phyloP scores from a whole-genome alignment of 2,329 filamentous ascomycete genomes.

The Grosmannia huntii region DNA sequence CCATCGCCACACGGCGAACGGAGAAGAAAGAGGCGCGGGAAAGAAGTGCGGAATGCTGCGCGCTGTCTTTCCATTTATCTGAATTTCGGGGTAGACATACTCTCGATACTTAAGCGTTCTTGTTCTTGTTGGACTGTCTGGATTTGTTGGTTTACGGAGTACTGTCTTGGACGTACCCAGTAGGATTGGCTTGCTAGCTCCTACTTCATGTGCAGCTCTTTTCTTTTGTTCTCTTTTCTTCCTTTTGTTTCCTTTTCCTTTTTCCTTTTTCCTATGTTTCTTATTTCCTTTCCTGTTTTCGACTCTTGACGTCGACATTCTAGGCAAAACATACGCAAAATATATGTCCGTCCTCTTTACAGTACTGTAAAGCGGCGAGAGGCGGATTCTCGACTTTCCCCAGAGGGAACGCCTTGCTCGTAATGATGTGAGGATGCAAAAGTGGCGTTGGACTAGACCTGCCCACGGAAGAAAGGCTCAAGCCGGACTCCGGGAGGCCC shows the following conservation, averaged over 20 bases:
- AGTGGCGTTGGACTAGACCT: neutral
- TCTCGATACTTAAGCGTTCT: neutral
- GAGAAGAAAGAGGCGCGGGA: neutral
- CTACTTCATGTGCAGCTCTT: neutral
- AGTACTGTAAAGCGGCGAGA: neutral
- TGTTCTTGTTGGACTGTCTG: neutral
- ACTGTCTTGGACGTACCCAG: neutral
- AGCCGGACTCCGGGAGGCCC: neutral
- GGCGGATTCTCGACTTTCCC: neutral
- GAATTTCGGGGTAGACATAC: neutral
- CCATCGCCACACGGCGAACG: conserved; percentile 13
- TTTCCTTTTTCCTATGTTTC: neutral
- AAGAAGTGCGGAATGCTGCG: neutral
- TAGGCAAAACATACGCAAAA: neutral
- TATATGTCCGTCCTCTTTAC: neutral
- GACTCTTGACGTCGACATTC: neutral
- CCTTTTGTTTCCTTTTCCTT: neutral
- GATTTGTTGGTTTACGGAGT: neutral
- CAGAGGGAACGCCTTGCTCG: neutral
- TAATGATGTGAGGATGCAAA: neutral
- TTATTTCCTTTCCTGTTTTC: neutral
- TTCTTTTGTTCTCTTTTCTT: neutral
- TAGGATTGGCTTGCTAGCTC: neutral
- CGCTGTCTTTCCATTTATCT: neutral
- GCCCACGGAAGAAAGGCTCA: neutral